Evolutionary conservation across 192 early-diverging fungal species (phyloP), one percentile per base, ranked within the genome.

Genomic region (Funneliformis geosporum): DNA sequence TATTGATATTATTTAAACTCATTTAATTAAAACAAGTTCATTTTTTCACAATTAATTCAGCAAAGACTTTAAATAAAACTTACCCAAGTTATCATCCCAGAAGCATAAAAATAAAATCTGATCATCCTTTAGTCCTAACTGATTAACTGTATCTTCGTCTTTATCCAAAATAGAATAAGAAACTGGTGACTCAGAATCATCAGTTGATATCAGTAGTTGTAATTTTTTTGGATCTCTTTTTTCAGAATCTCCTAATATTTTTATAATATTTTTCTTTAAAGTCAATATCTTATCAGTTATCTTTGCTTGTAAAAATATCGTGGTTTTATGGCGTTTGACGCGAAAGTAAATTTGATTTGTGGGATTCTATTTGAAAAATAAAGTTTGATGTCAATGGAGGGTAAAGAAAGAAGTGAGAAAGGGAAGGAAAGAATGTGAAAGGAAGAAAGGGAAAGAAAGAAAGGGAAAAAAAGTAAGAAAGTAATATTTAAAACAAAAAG

Each of bases 361-460:
- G 21, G 27, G 64, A 33, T 66, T 11, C 64, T 66, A 1, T 38
- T 33, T 33, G 33, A 33, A 33, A 33, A 33, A 33, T 2, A 66
- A 5, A 21, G 16, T 5, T 55, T 21, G 7, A 55, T 55, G 1
- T 55, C 4, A 55, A 33, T 2, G 33, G 50, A 55, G 18, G 50
- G 18, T 10, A 44, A 44, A 44, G 43, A 44, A 44, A 44, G 9
- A 44, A 44, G 43, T 4, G 43, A n/a, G n/a, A n/a, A n/a, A n/a
- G n/a, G n/a, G n/a, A 43, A 43, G 42, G 42, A 43, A n/a, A 64
- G 4, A 46, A 25, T 55, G 43, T 8, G 70, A 86, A n/a, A 18
- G 16, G 0, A 33, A 33, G 33, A 33, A 33, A 33, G 33, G 33
- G 0, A 50, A 14, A 16, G 47, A 16, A 4, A 50, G 14, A 18